Evolutionary conservation across 2,329 filamentous ascomycete genomes (phyloP).

Genomic region (Botrytis cinerea): DNA sequence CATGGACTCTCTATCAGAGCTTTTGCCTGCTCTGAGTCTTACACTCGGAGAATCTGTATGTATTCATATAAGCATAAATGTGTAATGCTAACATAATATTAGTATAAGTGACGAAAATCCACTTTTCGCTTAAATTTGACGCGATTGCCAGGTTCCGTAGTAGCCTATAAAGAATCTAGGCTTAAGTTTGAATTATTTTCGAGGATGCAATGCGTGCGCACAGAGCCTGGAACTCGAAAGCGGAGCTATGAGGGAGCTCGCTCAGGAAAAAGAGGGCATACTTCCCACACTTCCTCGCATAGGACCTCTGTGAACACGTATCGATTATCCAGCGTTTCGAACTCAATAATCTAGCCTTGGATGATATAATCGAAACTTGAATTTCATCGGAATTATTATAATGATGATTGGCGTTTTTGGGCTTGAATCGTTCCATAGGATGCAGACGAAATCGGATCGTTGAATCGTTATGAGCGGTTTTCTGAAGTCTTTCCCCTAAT

Average conservation of each 20-base stretch:
- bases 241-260: not conserved
- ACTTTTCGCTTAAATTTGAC: not conserved
- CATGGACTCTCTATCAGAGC: not conserved
- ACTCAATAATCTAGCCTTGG: no score
- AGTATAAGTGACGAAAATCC: not conserved
- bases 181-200: rapidly evolving
- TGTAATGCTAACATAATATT: rapidly evolving
- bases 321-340: not conserved
- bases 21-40: not conserved
- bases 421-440: not conserved
- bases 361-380: no score
- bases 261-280: rapidly evolving
- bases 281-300: not conserved
- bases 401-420: not conserved
- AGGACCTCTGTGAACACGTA: not conserved
- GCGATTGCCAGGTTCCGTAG: rapidly evolving
- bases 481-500: rapidly evolving
- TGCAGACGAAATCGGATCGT: not conserved
- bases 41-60: not conserved
- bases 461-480: not conserved
- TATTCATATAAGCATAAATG: not conserved
- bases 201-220: rapidly evolving
- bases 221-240: not conserved
- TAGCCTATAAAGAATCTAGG: not conserved
- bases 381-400: not conserved